Conservation (phyloP, 371 early-diverging fungal species). For the Dinochytrium kinnereticum region DNA sequence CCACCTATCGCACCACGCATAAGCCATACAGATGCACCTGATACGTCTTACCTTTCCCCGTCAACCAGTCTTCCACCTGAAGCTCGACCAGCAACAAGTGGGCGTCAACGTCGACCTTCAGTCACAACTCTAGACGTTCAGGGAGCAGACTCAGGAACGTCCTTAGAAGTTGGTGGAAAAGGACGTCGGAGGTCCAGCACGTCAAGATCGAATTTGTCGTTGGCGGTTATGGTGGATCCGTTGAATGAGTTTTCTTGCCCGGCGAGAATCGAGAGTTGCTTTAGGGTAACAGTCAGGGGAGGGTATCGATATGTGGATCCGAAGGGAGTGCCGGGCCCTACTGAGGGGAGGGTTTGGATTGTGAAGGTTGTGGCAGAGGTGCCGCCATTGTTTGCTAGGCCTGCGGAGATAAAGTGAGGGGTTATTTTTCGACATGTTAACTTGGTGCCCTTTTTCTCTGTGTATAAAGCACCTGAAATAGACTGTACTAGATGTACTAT, state of each 20-base stretch:
- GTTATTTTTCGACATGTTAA: neutral
- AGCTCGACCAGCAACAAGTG: neutral
- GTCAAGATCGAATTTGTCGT: neutral
- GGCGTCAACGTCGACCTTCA: neutral
- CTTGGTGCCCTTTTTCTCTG: too few relatives aligned
- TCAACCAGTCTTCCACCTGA: neutral
- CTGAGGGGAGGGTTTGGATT: conserved; percentile 34
- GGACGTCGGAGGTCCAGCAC: conserved; percentile 5
- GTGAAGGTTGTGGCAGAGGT: conserved; percentile 39
- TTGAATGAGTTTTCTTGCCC: conserved; percentile 25
- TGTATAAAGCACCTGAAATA: too few relatives aligned
- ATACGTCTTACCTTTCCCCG: neutral
- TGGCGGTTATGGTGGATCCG: neutral
- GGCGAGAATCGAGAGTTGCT: conserved; percentile 35
- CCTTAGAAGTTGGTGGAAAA: neutral
- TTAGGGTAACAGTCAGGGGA: conserved; percentile 43
- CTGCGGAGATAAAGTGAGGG: neutral
- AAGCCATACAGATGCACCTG: neutral
- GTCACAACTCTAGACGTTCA: too few relatives aligned
- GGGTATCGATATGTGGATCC: conserved; percentile 44
- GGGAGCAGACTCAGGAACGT: too few relatives aligned
- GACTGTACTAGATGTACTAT: too few relatives aligned
- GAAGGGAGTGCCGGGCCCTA: conserved; percentile 29
- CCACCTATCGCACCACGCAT: neutral
- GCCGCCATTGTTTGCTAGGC: neutral